Evolutionary conservation across 2,329 filamentous ascomycete species (phyloP).

Genomic region (Aspergillus sp.): DNA sequence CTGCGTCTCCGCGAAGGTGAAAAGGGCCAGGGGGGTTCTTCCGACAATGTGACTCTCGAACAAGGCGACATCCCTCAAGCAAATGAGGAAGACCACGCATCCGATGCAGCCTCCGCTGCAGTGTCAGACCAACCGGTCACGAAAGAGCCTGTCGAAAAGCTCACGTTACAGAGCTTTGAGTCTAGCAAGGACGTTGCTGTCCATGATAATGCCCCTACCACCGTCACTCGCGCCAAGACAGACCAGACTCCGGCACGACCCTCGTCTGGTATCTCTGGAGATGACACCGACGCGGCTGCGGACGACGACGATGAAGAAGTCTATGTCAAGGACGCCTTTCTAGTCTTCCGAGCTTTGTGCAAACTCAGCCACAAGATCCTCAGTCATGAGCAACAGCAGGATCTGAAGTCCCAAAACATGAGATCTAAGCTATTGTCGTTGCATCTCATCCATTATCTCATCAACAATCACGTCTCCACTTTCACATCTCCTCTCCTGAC

Average conservation of each 20-base stretch:
- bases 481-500: slow-evolving; percentile 91
- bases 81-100: slow-evolving; percentile 48
- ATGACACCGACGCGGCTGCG: slow-evolving; percentile 38
- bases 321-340: slow-evolving; percentile 93
- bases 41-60: slow-evolving; percentile 39
- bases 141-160: slow-evolving; percentile 58
- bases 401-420: slow-evolving; percentile 93
- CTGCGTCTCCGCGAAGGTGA: slow-evolving; percentile 55
- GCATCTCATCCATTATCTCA: slow-evolving; percentile 89
- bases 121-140: slow-evolving; percentile 44
- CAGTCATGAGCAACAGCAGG: slow-evolving; percentile 85
- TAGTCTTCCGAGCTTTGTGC: slow-evolving; percentile 96
- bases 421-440: slow-evolving; percentile 93
- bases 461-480: slow-evolving; percentile 89
- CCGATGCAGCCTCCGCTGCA: slow-evolving; percentile 36
- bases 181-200: slow-evolving; percentile 68
- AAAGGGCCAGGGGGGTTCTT: slow-evolving; percentile 31
- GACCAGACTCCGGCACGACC: slow-evolving; percentile 48
- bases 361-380: slow-evolving; percentile 93
- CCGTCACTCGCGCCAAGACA: slow-evolving; percentile 60
- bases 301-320: slow-evolving; percentile 85
- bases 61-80: slow-evolving; percentile 42
- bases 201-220: slow-evolving; percentile 66
- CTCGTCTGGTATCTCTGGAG: slow-evolving; percentile 33
- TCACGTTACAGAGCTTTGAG: slow-evolving; percentile 69